Conservation (phyloP, 768 basidiomycete species). For the Boletus vinaceobasis region DNA sequence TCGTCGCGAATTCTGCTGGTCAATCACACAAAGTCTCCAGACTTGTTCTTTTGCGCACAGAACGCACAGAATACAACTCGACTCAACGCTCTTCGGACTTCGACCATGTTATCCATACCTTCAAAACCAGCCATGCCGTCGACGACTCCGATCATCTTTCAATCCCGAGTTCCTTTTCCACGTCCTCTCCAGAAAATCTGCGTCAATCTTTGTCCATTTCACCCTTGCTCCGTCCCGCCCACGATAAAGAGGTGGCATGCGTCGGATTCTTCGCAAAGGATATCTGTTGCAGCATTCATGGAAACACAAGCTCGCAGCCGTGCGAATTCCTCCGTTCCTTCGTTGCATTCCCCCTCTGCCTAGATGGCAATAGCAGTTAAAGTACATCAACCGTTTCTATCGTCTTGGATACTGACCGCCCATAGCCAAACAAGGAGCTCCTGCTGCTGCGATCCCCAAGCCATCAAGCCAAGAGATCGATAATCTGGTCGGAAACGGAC, state of each 20-base stretch:
- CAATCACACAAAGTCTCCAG: too few species aligned
- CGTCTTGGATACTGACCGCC: conserved; percentile 12
- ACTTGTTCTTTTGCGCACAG: too few species aligned
- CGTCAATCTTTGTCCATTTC: conserved; percentile 24
- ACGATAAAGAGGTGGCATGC: conserved; percentile 55
- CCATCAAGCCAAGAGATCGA: conserved; percentile 29
- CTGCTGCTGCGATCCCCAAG: conserved; percentile 5
- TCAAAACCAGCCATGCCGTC: too few species aligned
- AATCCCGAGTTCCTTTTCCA: too few species aligned
- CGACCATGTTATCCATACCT: too few species aligned
- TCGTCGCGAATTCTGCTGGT: too few species aligned
- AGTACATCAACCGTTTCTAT: conserved; percentile 31
- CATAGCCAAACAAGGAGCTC: conserved; percentile 11
- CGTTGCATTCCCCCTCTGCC: conserved; percentile 40
- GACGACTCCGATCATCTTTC: too few species aligned
- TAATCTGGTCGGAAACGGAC: conserved; percentile 35
- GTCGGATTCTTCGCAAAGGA: conserved; percentile 68
- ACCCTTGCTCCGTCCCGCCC: conserved; percentile 37
- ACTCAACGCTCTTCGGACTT: too few species aligned
- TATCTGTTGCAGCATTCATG: conserved; percentile 77
- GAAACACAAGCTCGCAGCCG: conserved; percentile 68
- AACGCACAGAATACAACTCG: too few species aligned
- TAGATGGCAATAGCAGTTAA: conserved; percentile 22
- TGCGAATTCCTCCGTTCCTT: conserved; percentile 58
- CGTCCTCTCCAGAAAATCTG: conserved; percentile 20